A percentile compares a stretch with the other conserved stretches of the same genome.
These are phyloP conservation scores for Larix sibirica DNA, from an alignment of 83 land plant species.

Conservation along the genomic window DNA sequence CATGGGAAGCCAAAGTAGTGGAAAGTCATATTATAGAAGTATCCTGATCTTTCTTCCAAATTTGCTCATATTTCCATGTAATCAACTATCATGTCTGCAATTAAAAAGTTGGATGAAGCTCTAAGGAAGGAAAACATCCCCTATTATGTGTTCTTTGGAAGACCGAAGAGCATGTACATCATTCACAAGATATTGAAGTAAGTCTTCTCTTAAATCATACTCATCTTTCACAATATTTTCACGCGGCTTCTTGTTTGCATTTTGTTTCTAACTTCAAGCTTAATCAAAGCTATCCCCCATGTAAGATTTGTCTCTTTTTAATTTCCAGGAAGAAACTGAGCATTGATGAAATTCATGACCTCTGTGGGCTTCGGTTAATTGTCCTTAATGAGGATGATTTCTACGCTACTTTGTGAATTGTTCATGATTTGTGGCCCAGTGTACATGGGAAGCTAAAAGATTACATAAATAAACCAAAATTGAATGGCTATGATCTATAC, in stretches of 20 bases:
- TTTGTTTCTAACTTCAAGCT: neutral
- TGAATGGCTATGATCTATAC: slow-evolving; percentile 87
- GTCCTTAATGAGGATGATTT: slow-evolving; percentile 80
- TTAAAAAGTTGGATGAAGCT: slow-evolving; percentile 64
- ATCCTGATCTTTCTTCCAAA: slow-evolving; percentile 63
- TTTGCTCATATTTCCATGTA: slow-evolving; percentile 72
- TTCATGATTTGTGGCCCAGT: slow-evolving; percentile 74
- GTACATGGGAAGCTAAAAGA: slow-evolving; percentile 84
- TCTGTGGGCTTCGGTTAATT: slow-evolving; percentile 85
- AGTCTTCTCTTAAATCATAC: slow-evolving; percentile 12
- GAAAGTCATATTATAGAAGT: too few relatives aligned
- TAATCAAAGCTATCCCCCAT: neutral
- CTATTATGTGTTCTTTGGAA: slow-evolving; percentile 72
- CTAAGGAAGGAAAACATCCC: too few relatives aligned
- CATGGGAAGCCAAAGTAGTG: too few relatives aligned
- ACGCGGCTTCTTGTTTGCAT: neutral
- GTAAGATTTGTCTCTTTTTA: neutral
- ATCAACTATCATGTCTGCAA: slow-evolving; percentile 67
- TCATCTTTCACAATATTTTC: slow-evolving; percentile 2
- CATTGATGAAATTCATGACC: too few relatives aligned
- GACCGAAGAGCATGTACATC: slow-evolving; percentile 92
- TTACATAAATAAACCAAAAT: slow-evolving; percentile 76
- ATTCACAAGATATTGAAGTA: slow-evolving; percentile 84
- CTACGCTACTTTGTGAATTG: slow-evolving; percentile 66
- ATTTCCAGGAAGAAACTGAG: slow-evolving; percentile 83